Evolutionary conservation across 1,284 basidiomycete genomes (phyloP), one percentile per base, ranked within the genome.

Genomic region (Retiboletus fuscus): DNA sequence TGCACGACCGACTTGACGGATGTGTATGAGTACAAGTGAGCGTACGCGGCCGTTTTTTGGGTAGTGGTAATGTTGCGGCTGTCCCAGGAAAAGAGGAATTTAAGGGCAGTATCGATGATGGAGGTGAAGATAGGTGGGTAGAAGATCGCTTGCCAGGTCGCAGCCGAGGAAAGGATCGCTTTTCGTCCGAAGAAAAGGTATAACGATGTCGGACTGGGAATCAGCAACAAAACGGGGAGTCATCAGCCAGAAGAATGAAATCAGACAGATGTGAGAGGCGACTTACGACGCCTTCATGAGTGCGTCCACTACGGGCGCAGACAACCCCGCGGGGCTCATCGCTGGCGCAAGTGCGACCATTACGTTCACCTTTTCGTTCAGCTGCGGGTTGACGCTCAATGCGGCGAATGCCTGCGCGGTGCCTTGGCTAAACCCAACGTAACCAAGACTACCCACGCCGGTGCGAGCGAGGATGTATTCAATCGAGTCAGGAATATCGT

Each of bases 391-490:
- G 69, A 95, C 93, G 75, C 92, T 93, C 69, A 95, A 86, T 4
- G 93, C 93, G 7, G 94, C 93, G 74, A 95, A 94, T 15, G 93
- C 93, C 80, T 95, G 93, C 2, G 93, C 93, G 10, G 92, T 93
- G 58, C 93, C 93, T 82, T 95, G 93, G 75, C 93, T 94, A 82
- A 95, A 95, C 39, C 93, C 93, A 70, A 95, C 84, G 74, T 95
- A 95, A 79, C 92, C 92, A 58, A 95, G 79, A 73, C 87, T 93
- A 53, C 83, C 81, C 47, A 86, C 88, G 72, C 90, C 88, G 28
- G 94, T 93, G 43, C 89, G 88, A 67, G 88, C 85, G 46, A 95
- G 87, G 70, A 95, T 91, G 76, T 95, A 92, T 68, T 89, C 84
- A 69, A 95, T 94, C 16, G 92, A 91, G 79, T 95, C 92, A 6